Conservation (phyloP, 1,139 yeast species). For the Lodderomyces metapsilosis region DNA sequence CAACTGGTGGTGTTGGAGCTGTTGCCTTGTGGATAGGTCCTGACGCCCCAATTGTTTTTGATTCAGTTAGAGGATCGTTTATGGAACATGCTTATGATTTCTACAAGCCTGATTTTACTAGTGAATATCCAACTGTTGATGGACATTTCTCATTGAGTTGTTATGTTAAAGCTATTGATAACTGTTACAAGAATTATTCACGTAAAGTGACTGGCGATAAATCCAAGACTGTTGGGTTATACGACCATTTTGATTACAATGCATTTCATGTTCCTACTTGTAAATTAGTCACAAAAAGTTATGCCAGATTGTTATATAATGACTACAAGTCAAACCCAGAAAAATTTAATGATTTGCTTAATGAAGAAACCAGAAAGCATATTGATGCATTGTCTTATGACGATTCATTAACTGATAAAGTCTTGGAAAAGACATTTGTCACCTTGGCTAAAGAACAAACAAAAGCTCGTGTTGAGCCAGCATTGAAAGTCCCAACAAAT, state of each 20-base stretch:
- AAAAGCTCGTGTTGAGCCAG: slow-evolving; percentile 72
- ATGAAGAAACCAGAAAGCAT: slow-evolving; percentile 54
- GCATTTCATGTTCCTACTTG: slow-evolving; percentile 99
- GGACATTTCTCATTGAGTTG: slow-evolving; percentile 95
- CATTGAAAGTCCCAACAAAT: slow-evolving; percentile 87
- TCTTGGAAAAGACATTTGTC: slow-evolving; percentile 82
- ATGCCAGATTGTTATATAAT: slow-evolving; percentile 87
- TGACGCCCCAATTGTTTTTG: slow-evolving; percentile 95
- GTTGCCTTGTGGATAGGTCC: slow-evolving; percentile 96
- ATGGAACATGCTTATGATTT: slow-evolving; percentile 98
- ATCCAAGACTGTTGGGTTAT: slow-evolving; percentile 58
- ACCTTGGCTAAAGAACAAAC: slow-evolving; percentile 72
- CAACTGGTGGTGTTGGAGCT: slow-evolving; percentile 99
- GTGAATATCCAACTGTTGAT: slow-evolving; percentile 96
- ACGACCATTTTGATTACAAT: slow-evolving; percentile 81
- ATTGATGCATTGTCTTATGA: slow-evolving; percentile 69
- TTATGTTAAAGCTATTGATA: slow-evolving; percentile 91
- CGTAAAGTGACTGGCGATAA: slow-evolving; percentile 66
- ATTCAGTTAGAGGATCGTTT: slow-evolving; percentile 81
- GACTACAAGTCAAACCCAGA: slow-evolving; percentile 75
- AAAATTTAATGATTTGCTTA: slow-evolving; percentile 49
- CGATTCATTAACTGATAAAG: slow-evolving; percentile 73
- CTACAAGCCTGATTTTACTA: slow-evolving; percentile 95
- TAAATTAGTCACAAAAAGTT: slow-evolving; percentile 89
- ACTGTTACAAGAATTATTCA: slow-evolving; percentile 80